Percentiles rank a stretch among this genome's conserved stretches.
phyloP scores from a whole-genome alignment of 495 filamentous ascomycete species.

The Hyphodiscus hymeniophilus region DNA sequence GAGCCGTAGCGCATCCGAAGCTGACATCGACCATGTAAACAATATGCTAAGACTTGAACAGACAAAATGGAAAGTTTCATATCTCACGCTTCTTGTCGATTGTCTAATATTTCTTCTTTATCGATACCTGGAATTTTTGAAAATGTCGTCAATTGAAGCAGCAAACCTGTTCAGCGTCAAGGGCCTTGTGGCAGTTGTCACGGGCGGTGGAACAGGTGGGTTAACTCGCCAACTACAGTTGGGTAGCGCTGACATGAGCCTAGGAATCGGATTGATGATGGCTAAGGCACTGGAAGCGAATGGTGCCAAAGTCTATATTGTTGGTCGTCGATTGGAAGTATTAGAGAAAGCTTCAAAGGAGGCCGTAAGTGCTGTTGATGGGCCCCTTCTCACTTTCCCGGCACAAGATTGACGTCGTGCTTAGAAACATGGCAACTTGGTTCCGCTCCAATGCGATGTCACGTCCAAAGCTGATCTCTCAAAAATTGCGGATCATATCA shows the following conservation, averaged over 20 bases:
- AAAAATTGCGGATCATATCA: constrained; percentile 38
- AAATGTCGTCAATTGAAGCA: constrained; percentile 22
- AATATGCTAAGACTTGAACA: no score
- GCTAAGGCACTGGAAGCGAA: constrained; percentile 51
- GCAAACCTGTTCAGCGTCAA: constrained; percentile 44
- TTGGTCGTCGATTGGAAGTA: constrained; percentile 48
- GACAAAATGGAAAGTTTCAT: no score
- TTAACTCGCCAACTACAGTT: background rate
- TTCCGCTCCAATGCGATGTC: constrained; percentile 56
- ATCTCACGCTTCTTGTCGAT: no score
- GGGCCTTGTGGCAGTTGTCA: constrained; percentile 51
- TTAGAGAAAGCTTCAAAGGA: constrained; percentile 33
- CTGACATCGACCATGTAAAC: no score
- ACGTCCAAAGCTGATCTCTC: constrained; percentile 52
- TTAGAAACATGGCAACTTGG: constrained; percentile 31
- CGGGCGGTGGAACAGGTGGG: constrained; percentile 46
- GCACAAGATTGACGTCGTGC: background rate
- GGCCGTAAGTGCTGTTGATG: background rate
- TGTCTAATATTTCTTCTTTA: background rate
- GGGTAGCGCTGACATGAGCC: background rate
- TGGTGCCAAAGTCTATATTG: constrained; percentile 63
- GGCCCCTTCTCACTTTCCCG: no score
- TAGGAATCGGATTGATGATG: constrained; percentile 60
- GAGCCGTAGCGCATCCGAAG: no score
- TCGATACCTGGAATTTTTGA: background rate